Percentiles rank a stretch among this genome's conserved stretches.
Evolutionary conservation across 116 monocot genomes (phyloP).

Genomic region (Thalassia testudinum): DNA sequence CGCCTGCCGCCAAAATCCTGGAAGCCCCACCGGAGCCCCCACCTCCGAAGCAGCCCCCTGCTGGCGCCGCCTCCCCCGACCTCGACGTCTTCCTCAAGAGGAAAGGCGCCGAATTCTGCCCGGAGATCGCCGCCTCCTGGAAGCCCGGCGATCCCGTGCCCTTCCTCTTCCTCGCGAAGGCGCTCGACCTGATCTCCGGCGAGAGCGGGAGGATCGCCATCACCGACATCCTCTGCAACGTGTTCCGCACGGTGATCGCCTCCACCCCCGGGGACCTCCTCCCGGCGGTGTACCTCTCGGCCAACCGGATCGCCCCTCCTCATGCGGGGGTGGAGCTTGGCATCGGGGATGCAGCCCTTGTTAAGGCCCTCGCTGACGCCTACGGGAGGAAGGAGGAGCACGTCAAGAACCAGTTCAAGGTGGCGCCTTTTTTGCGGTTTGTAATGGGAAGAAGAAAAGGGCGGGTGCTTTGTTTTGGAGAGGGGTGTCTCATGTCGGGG

Average conservation of each 20-base stretch:
- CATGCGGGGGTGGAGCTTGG: conserved; percentile 95
- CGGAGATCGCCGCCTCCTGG: conserved; percentile 55
- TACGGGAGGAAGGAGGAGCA: conserved; percentile 89
- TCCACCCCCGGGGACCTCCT: conserved; percentile 69
- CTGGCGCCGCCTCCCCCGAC: background rate
- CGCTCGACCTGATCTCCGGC: conserved; percentile 60
- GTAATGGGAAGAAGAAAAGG: no score
- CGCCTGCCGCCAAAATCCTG: background rate
- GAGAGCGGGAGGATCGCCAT: conserved; percentile 74
- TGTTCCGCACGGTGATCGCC: conserved; percentile 78
- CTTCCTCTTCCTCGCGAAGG: conserved; percentile 71
- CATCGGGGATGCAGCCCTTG: conserved; percentile 69
- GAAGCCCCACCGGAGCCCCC: background rate
- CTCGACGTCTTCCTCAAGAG: conserved; percentile 39
- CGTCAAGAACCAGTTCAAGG: conserved; percentile 79
- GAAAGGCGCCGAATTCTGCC: conserved; percentile 60
- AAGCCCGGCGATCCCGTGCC: conserved; percentile 66
- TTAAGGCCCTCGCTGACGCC: conserved; percentile 70
- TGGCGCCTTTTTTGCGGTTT: conserved; percentile 5
- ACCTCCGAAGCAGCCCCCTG: no score
- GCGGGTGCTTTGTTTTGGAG: background rate
- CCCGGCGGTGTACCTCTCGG: conserved; percentile 62
- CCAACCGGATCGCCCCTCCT: conserved; percentile 74
- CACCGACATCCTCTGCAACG: conserved; percentile 82
- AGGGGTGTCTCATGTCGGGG: background rate